Base-by-base conservation (phyloP, 1,284 basidiomycete genomes). In the Agroathelia rolfsii region DNA sequence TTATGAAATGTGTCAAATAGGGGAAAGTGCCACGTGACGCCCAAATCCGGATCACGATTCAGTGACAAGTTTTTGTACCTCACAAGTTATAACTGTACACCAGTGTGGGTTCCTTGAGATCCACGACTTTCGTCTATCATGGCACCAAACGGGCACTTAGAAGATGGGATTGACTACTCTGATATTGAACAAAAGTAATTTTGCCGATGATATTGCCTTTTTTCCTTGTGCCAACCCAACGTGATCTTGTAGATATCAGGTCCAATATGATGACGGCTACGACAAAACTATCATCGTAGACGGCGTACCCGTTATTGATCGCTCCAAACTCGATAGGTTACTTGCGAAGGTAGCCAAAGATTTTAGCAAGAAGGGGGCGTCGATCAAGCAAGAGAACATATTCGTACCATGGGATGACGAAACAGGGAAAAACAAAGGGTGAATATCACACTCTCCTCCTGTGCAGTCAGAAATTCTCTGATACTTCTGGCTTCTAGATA, bases 101-200 rank as follows among this genome's bases (percentile, higher is more conserved):
- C n/a, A n/a, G n/a, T n/a, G n/a, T n/a, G n/a, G n/a, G n/a, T n/a
- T n/a, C n/a, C n/a, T n/a, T n/a, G n/a, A n/a, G n/a, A n/a, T n/a
- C n/a, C n/a, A n/a, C n/a, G n/a, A n/a, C n/a, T n/a, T n/a, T n/a
- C n/a, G n/a, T n/a, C n/a, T n/a, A n/a, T n/a, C n/a, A n/a, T n/a
- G n/a, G n/a, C n/a, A n/a, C n/a, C 41, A 19, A 49, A 54, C 39
- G 50, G 52, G 30, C 45, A 58, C 41, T 47, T 56, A 38, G 72
- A 78, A 42, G 79, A 85, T 36, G 81, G 76, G 37, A 87, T 95
- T 45, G 87, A 97, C 56, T 97, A 83, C 56, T 76, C 82, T 35
- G 93, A 97, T 54, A 95, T 98, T 46, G 93, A 97, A 54, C 74
- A 72, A 61, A 87, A 88, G 88, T 94, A n/a, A n/a, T n/a, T n/a